Evolutionary conservation across 495 filamentous ascomycete genomes (phyloP), one percentile per base, ranked within the genome.

Genomic region (Aspergillus incahuasiensis): DNA sequence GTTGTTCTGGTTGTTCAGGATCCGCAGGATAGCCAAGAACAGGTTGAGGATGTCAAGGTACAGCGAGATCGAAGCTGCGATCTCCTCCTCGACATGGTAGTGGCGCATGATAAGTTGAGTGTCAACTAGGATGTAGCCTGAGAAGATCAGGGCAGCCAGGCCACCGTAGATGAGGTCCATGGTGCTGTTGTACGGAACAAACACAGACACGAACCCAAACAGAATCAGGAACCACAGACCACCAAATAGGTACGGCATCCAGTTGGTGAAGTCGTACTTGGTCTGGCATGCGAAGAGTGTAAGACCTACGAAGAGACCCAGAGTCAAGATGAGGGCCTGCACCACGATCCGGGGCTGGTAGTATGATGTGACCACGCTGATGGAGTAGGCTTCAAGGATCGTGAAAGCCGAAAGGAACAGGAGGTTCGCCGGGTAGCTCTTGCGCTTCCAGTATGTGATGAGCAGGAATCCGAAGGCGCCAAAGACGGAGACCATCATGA

Each of bases 21-120:
- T 95, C 62, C 91, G 78, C 59, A 96, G 79, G 67, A 96, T 96
- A 34, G 87, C 87, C 58, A 98, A 74, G 82, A 98, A 98, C 61
- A 98, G 72, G 76, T 98, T 98, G 74, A 98, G 87, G 61, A 98
- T 85, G 70, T 98, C 94, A 39, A 99, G 76, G 68, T 99, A 99
- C 45, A 99, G 80, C 65, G 88, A 89, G 67, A 99, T 96, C 1
- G 91, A 86, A 47, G 94, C 94, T 0, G 91, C 92, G 68, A 99
- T 97, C 80, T 99, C 94, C 81, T 99, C 94, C 74, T 99, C 94
- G 49, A 95, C 91, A 66, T 98, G 95, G 64, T 95, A 92, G 68
- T 94, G 89, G 57, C 91, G 83, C 82, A 98, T 86, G 25, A 98
- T 84, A 47, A 98, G 74, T 80, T 97, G 92, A 2, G 94, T 98